phyloP scores from a whole-genome alignment of 176 grass and related monocot species.

The Zoysia japonica region DNA sequence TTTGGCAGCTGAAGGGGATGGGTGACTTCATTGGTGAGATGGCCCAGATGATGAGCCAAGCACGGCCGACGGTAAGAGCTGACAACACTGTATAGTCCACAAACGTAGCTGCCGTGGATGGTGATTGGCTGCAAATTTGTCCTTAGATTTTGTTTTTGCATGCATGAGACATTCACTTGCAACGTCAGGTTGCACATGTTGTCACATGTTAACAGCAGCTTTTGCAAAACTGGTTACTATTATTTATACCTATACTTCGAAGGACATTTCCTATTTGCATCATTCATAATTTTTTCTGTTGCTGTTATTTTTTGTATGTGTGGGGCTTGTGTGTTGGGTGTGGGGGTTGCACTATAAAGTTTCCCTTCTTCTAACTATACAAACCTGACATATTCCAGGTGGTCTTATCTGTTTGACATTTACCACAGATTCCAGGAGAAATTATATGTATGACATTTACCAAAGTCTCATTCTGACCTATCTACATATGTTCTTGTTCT shows the following conservation, averaged over 20 bases:
- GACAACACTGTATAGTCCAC: not conserved
- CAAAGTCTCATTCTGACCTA: not conserved
- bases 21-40: constrained; percentile 92
- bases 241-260: not conserved
- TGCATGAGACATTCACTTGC: not conserved
- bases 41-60: constrained; percentile 96
- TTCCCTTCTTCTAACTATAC: not conserved
- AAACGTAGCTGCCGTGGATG: not conserved
- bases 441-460: not conserved
- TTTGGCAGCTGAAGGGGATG: constrained; percentile 63
- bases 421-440: not conserved
- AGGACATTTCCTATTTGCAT: not conserved
- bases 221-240: not conserved
- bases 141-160: not conserved
- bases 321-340: not conserved
- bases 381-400: not conserved
- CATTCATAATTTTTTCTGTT: not conserved
- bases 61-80: constrained; percentile 55
- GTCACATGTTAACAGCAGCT: not conserved
- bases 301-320: not conserved
- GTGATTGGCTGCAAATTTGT: not conserved
- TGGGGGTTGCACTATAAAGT: not conserved
- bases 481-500: not conserved
- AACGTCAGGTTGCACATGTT: constrained; percentile 4
- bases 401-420: not conserved